These are phyloP conservation scores for Backusella parvicylindrica DNA, from an alignment of 192 early-diverging fungal species.

Conservation along the genomic window DNA sequence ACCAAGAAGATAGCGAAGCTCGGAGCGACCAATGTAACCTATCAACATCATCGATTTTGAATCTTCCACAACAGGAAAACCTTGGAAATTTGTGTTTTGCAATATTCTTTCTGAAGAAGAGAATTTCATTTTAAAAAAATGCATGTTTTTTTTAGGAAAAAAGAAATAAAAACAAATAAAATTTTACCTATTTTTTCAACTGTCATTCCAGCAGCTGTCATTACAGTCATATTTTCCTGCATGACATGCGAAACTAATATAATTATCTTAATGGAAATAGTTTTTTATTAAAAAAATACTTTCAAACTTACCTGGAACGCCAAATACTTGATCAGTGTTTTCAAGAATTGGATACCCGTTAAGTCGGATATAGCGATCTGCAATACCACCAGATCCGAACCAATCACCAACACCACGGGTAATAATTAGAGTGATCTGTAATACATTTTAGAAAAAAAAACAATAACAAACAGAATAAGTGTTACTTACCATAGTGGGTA, in stretches of 20 bases:
- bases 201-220: conserved; percentile 54
- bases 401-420: conserved; percentile 72
- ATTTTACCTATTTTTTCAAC: conserved; percentile 45
- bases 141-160: background rate
- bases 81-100: conserved; percentile 51
- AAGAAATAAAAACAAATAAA: background rate
- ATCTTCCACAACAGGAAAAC: conserved; percentile 76
- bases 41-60: conserved; percentile 53
- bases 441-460: background rate
- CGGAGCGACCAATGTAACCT: conserved; percentile 67
- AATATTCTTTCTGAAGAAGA: conserved; percentile 42
- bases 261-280: background rate
- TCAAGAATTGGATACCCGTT: conserved; percentile 79
- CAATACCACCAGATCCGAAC: conserved; percentile 72
- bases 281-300: too few relatives aligned
- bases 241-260: conserved; percentile 51
- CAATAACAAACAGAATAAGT: background rate
- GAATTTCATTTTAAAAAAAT: background rate
- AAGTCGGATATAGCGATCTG: conserved; percentile 72
- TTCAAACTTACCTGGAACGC: conserved; percentile 35
- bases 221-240: conserved; percentile 52
- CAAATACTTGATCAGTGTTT: conserved; percentile 66
- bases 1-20: conserved; percentile 57
- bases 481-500: conserved; percentile 79
- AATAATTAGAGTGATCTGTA: conserved; percentile 69